Evolutionary conservation across 2,329 filamentous ascomycete species (phyloP), one percentile per base, ranked within the genome.

Genomic region (Amylocarpus encephaloides): DNA sequence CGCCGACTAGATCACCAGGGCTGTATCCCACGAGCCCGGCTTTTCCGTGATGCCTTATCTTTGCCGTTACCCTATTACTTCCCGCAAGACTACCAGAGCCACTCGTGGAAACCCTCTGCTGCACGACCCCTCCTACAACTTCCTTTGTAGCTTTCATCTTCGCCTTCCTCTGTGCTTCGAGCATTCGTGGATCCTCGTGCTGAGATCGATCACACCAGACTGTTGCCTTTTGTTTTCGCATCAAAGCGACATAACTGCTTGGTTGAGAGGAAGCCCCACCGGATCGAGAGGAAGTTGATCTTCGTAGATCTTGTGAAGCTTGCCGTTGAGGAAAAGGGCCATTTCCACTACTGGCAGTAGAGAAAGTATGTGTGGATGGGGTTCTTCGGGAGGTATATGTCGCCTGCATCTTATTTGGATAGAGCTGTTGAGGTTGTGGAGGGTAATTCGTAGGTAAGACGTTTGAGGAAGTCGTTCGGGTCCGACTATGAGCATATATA

Each of bases 161-260:
- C 51, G 91, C 93, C 34, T 87, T 86, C 51, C 87, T 81, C 67
- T 95, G 90, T 63, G 91, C 86, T 26, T 89, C 90, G 3, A 85
- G 73, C 50, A 93, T 73, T 45, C 89, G 80, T 0, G 92, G 88
- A 66, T 98, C 93, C 69, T 97, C 90, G 55, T 88, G 83, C 67
- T 98, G 93, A 9, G 92, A 80, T 48, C 91, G 85, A 66, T 97
- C 93, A 72, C 91, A 96, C 93, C 93, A 98, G 4, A 98, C 93
- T 0, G 93, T 98, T 30, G 90, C 93, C 68, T 97, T 97, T 70
- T 98, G 93, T 67, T 91, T 92, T 55, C 93, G 83, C 71, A 98
- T 85, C n/a, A 96, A 77, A 33, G 93, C 91, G 46, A 98, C 93
- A 69, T 98, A 98, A 57, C 89, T 84, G n/a, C 77, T 77, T 1